A percentile compares a stretch with the other conserved stretches of the same genome.
Conservation (phyloP, 176 grass and related monocot species). For the Triticum timopheevii region DNA sequence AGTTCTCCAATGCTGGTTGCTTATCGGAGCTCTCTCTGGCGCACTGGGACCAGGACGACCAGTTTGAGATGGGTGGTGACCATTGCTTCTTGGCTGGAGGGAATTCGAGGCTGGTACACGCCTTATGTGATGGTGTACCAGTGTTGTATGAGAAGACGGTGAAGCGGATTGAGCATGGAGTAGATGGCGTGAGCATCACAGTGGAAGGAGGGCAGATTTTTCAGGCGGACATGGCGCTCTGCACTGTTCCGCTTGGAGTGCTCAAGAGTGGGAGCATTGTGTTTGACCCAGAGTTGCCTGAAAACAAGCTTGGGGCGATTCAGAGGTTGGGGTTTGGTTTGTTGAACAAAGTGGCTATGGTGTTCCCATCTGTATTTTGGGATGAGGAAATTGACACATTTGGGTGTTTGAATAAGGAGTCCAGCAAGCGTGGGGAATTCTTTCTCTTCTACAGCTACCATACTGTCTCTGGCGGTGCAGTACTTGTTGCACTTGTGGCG, state of each 20-base stretch:
- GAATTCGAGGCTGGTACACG: conserved; percentile 64
- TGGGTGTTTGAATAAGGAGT: conserved; percentile 84
- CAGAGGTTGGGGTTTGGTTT: conserved; percentile 78
- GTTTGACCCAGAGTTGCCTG: conserved; percentile 76
- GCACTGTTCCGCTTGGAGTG: conserved; percentile 85
- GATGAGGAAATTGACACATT: conserved; percentile 89
- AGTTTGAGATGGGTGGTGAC: conserved; percentile 89
- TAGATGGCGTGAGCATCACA: conserved; percentile 48
- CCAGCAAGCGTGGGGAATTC: conserved; percentile 77
- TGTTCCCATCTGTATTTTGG: conserved; percentile 91
- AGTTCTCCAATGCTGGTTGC: conserved; percentile 91
- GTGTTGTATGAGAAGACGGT: conserved; percentile 80
- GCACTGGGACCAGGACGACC: conserved; percentile 93
- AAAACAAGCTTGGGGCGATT: conserved; percentile 64
- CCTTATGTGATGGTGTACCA: conserved; percentile 68
- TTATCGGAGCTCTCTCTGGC: conserved; percentile 75
- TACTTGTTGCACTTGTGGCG: conserved; percentile 85
- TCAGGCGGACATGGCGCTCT: conserved; percentile 80
- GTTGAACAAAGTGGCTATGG: conserved; percentile 95
- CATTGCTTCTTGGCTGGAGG: conserved; percentile 95
- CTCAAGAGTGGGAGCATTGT: conserved; percentile 58
- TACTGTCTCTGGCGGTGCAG: conserved; percentile 80
- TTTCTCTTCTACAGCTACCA: conserved; percentile 97
- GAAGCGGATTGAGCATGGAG: conserved; percentile 59
- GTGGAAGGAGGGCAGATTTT: conserved; percentile 74